phyloP scores from a whole-genome alignment of 106 monocot genomes.

The Acorus calamus region DNA sequence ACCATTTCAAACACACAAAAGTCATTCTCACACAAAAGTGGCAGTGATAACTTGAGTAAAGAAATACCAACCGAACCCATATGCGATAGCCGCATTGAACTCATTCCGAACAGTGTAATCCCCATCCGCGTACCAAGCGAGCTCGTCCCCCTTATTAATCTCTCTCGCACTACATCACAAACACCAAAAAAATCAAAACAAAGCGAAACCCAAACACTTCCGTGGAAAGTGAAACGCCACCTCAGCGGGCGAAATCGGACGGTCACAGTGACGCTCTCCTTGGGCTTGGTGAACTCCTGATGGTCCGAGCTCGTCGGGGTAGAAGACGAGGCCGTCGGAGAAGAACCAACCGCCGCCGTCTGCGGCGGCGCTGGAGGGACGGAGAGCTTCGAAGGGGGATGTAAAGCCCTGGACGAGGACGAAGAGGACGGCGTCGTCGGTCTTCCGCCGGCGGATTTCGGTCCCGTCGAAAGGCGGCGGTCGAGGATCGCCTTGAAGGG shows the following conservation, averaged over 20 bases:
- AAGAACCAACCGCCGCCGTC: neutral
- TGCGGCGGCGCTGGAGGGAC: conserved; percentile 1
- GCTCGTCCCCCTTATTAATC: conserved; percentile 90
- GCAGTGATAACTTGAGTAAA: neutral
- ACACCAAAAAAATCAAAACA: neutral
- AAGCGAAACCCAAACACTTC: neutral
- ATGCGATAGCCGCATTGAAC: conserved; percentile 59
- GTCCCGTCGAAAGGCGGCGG: conserved; percentile 7
- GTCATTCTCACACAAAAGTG: too few species aligned
- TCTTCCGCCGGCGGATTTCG: conserved; percentile 3
- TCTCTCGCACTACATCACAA: conserved; percentile 50
- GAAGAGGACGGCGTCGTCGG: conserved; percentile 22
- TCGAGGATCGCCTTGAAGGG: conserved; percentile 66
- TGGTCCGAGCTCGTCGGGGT: conserved; percentile 7
- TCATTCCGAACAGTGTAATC: conserved; percentile 74
- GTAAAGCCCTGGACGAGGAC: conserved; percentile 18
- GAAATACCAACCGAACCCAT: conserved; percentile 62
- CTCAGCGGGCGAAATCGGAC: conserved; percentile 91
- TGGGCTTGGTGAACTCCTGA: conserved; percentile 23
- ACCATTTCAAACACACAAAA: neutral
- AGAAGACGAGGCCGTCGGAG: too few species aligned
- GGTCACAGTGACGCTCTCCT: conserved; percentile 90
- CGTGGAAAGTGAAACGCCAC: conserved; percentile 14
- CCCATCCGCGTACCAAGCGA: conserved; percentile 98
- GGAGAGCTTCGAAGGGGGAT: conserved; percentile 32